Conservation (phyloP, 2,329 filamentous ascomycete genomes). For the Botrytis aclada region DNA sequence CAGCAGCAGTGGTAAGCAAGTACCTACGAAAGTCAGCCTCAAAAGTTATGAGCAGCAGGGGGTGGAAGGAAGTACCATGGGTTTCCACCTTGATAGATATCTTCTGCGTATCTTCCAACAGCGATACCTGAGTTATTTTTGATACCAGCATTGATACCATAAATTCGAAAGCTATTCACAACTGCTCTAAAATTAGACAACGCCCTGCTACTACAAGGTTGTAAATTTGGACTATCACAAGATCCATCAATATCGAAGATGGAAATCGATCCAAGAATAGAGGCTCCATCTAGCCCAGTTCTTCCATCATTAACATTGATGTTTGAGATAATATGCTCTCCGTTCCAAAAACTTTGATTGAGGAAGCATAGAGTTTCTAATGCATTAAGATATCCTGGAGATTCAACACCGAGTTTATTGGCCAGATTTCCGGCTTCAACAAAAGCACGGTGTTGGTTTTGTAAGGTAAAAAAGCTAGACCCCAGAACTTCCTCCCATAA, state of each 20-base stretch:
- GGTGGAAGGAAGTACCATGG: conserved; percentile 53
- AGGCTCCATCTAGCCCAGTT: conserved; percentile 69
- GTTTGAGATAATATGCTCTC: conserved; percentile 65
- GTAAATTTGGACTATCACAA: conserved; percentile 70
- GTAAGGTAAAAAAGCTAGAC: conserved; percentile 75
- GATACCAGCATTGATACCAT: conserved; percentile 65
- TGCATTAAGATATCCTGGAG: conserved; percentile 60
- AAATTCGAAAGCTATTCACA: conserved; percentile 69
- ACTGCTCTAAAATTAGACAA: conserved; percentile 75
- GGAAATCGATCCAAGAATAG: conserved; percentile 62
- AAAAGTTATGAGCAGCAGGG: not conserved
- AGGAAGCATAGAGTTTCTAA: conserved; percentile 70
- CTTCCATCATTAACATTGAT: conserved; percentile 61
- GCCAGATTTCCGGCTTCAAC: conserved; percentile 66
- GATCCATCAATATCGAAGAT: conserved; percentile 65
- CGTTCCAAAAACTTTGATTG: conserved; percentile 67
- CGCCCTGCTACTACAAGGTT: conserved; percentile 54
- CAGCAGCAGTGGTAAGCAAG: conserved; percentile 69
- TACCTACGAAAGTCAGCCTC: conserved; percentile 42
- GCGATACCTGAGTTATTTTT: conserved; percentile 58
- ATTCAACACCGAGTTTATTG: conserved; percentile 56
- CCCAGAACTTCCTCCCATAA: conserved; percentile 82
- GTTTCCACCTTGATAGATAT: conserved; percentile 73
- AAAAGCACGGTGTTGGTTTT: conserved; percentile 59
- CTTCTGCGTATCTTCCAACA: conserved; percentile 66